Conservation (phyloP, 2,329 filamentous ascomycete species). For the Phoma sp. region DNA sequence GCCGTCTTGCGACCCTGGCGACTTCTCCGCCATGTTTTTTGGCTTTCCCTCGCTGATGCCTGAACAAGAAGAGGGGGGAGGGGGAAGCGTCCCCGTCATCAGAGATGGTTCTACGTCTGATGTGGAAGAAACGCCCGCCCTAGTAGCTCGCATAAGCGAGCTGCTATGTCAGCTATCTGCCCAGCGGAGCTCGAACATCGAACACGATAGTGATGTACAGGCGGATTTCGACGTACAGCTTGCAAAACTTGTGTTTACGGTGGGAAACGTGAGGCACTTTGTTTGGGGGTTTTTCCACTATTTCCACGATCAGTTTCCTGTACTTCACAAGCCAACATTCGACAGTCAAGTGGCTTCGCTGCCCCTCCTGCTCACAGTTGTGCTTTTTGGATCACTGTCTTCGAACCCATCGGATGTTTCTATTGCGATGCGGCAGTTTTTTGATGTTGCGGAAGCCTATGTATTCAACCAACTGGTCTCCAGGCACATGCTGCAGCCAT, state of each 20-base stretch:
- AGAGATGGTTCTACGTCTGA: neutral
- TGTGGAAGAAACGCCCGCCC: neutral
- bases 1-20: neutral
- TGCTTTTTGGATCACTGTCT: slow-evolving; percentile 8
- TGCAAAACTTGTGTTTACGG: neutral
- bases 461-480: neutral
- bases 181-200: neutral
- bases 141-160: neutral
- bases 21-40: neutral
- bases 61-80: neutral
- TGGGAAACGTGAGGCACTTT: slow-evolving; percentile 6
- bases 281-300: slow-evolving; percentile 9
- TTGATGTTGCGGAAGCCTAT: slow-evolving; percentile 5
- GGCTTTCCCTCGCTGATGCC: neutral
- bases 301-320: slow-evolving; percentile 5
- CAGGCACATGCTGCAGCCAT: neutral
- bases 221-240: neutral
- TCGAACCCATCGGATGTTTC: slow-evolving; percentile 2
- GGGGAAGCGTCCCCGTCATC: neutral
- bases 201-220: neutral
- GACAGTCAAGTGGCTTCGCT: neutral
- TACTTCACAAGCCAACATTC: slow-evolving; percentile 1
- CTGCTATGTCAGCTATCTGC: neutral
- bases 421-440: neutral
- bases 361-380: slow-evolving; percentile 1